These are phyloP conservation scores for Wickerhamiella dianesei DNA, from an alignment of 805 yeast species.

Conservation along the genomic window DNA sequence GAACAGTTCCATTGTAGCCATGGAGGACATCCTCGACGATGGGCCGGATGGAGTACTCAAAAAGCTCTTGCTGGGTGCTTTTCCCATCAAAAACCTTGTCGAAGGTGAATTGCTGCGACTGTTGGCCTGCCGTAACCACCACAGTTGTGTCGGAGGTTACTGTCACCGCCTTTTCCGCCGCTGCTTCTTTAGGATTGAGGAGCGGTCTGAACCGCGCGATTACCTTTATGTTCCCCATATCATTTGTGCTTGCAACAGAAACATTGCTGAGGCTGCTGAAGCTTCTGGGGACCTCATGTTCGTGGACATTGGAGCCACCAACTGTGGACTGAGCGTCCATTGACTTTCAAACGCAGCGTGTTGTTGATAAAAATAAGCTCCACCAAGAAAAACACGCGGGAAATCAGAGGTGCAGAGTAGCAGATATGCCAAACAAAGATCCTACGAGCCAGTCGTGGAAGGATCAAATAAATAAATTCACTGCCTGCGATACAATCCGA, in stretches of 20 bases:
- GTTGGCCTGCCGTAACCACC: constrained; percentile 9
- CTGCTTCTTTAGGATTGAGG: constrained; percentile 6
- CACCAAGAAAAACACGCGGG: neutral
- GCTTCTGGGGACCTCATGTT: no score
- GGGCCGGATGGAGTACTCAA: constrained; percentile 42
- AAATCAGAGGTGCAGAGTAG: no score
- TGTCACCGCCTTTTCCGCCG: neutral
- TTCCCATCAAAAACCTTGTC: constrained; percentile 48
- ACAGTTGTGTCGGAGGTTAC: constrained; percentile 3
- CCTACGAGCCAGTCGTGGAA: no score
- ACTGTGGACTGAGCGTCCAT: neutral
- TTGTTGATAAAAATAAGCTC: neutral
- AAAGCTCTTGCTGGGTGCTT: constrained; percentile 44
- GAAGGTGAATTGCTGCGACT: constrained; percentile 34
- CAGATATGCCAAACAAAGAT: no score
- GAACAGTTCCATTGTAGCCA: constrained; percentile 67
- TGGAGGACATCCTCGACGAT: constrained; percentile 56
- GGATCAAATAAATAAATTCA: no score
- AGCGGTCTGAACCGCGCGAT: constrained; percentile 61
- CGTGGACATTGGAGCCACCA: neutral
- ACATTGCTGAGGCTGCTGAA: neutral
- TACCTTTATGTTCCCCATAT: constrained; percentile 38
- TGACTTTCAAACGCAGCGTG: neutral
- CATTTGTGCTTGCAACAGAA: constrained; percentile 1
- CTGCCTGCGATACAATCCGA: no score